Base-by-base conservation (phyloP, 2,329 filamentous ascomycete genomes). In the Colletotrichum sp. region DNA sequence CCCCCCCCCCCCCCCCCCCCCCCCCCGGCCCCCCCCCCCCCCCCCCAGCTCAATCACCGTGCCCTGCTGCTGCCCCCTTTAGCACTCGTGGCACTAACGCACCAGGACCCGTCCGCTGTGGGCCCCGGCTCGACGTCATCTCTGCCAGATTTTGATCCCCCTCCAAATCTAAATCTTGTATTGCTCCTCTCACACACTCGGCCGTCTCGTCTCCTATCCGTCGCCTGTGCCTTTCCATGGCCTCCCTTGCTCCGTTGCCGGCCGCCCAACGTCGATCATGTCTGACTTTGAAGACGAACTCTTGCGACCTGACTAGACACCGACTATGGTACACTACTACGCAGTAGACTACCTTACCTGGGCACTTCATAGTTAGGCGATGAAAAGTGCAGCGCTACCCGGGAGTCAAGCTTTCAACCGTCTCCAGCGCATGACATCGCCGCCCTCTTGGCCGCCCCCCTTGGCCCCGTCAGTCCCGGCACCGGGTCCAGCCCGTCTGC, bases 361-460 rank as follows among this genome's bases (percentile, higher is more conserved):
- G 55, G 55, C 24, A 43, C 39, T 43, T n/a, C 5, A 43, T n/a
- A 43, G 18, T 43, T 18, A 10, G 24, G 8, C 14, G 28, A 59
- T 7, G 5, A 43, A n/a, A 18, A 18, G n/a, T 14, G 16, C 43
- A 21, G 34, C 30, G 60, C 30, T 43, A 12, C 18, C 16, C 28
- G 14, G 24, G 64, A 67, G n/a, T 72, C 64, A 75, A 75, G 73
- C 73, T 73, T 75, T 69, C 26, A 48, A 26, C 64, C 70, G 28
- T 64, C 73, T 28, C 73, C 73, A 48, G 68, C 64, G 39, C 64
- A 75, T 75, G 70, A 75, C 73, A 75, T 75, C 39, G 73, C 52
- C 36, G 43, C 64, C 73, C 16, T 30, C 61, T 71, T 75, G 32
- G 73, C 60, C 16, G n/a, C n/a, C n/a, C n/a, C 28, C 61, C 73